A percentile compares a stretch with the other conserved stretches of the same genome.
These are phyloP conservation scores for Withania somnifera DNA, from an alignment of 305 asterid genomes.

Conservation along the genomic window DNA sequence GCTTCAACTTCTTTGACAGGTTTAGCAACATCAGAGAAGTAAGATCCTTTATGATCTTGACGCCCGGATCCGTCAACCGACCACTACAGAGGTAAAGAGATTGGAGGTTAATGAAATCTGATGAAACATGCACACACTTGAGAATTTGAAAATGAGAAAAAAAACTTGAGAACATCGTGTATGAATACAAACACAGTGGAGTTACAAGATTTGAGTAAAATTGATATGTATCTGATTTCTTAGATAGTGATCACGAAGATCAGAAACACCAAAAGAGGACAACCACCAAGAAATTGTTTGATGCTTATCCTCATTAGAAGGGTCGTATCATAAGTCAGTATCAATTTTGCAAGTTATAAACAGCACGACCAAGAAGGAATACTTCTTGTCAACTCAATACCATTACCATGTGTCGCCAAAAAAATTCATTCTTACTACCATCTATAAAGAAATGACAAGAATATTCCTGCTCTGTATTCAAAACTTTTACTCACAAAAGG, in stretches of 20 bases:
- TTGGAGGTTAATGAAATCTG: constrained; percentile 11
- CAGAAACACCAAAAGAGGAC: neutral
- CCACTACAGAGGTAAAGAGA: constrained; percentile 15
- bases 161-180: neutral
- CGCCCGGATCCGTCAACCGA: constrained; percentile 10
- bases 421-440: neutral
- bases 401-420: neutral
- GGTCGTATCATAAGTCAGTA: neutral
- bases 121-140: neutral
- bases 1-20: constrained; percentile 6
- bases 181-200: neutral
- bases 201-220: too few species aligned
- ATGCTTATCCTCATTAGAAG: neutral
- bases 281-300: neutral
- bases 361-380: neutral
- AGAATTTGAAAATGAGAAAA: neutral
- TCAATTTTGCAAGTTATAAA: neutral
- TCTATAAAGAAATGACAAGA: neutral
- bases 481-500: neutral
- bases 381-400: neutral
- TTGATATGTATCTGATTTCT: neutral
- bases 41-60: constrained; percentile 11
- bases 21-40: constrained; percentile 8
- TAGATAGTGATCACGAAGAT: neutral
- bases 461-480: neutral